Evolutionary conservation across 345 rosid species (phyloP).

Genomic region (Excoecaria cochinchinensis): DNA sequence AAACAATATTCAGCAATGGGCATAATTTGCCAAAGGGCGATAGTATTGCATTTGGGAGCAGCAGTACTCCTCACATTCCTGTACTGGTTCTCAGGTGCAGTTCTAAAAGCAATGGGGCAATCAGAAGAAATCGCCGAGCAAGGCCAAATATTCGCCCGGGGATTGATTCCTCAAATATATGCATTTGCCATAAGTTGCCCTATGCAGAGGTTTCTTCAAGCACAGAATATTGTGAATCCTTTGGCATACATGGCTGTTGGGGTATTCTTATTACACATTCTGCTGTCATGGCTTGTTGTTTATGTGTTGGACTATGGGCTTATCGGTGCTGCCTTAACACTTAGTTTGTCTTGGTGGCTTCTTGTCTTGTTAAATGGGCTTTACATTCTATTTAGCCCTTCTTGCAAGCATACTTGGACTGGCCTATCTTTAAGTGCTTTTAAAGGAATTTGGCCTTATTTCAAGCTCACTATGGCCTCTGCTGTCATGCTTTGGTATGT

Average conservation of each 20-base stretch:
- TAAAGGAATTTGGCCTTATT: slow-evolving; percentile 87
- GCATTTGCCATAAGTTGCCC: slow-evolving; percentile 84
- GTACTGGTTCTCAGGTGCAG: slow-evolving; percentile 64
- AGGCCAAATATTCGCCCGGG: slow-evolving; percentile 70
- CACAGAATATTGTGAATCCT: slow-evolving; percentile 94
- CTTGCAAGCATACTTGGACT: slow-evolving; percentile 77
- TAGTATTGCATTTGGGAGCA: slow-evolving; percentile 70
- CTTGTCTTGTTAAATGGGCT: slow-evolving; percentile 46
- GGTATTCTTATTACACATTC: slow-evolving; percentile 65
- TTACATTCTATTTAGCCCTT: slow-evolving; percentile 64
- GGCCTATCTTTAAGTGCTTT: slow-evolving; percentile 68
- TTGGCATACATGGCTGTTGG: slow-evolving; percentile 76
- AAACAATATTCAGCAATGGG: slow-evolving; percentile 72
- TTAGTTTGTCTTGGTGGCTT: slow-evolving; percentile 85
- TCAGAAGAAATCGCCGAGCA: slow-evolving; percentile 53
- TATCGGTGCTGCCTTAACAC: slow-evolving; percentile 66
- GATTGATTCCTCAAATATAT: slow-evolving; percentile 76
- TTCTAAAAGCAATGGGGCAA: slow-evolving; percentile 62
- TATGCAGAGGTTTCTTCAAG: slow-evolving; percentile 88
- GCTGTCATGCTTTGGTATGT: slow-evolving; percentile 86
- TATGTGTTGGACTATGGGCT: slow-evolving; percentile 56
- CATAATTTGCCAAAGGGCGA: slow-evolving; percentile 82
- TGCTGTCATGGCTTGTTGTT: slow-evolving; percentile 61
- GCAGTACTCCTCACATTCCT: slow-evolving; percentile 66
- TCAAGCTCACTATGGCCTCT: slow-evolving; percentile 81